Conservation (phyloP, 805 yeast genomes). For the Saccharomycopsis selenospora region DNA sequence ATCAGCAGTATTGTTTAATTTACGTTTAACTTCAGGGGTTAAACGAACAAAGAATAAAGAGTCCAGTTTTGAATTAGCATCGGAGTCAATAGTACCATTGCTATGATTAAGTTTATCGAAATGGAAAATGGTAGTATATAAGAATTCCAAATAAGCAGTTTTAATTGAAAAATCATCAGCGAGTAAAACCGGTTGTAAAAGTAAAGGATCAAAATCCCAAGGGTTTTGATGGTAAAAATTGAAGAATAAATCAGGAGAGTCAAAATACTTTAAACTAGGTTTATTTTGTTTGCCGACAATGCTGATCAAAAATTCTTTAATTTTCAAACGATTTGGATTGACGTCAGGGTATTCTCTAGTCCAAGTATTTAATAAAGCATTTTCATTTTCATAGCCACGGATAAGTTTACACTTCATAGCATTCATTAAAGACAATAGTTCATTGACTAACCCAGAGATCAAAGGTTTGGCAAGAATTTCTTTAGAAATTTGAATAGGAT, state of each 20-base stretch:
- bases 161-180: constrained; percentile 85
- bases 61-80: constrained; percentile 14
- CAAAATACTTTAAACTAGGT: constrained; percentile 30
- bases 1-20: background rate
- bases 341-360: constrained; percentile 34
- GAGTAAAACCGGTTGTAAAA: constrained; percentile 78
- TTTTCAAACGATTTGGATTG: background rate
- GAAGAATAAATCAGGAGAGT: constrained; percentile 56
- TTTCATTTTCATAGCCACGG: constrained; percentile 62
- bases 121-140: constrained; percentile 73
- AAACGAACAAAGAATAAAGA: constrained; percentile 1
- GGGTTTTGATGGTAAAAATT: constrained; percentile 53
- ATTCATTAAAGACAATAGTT: constrained; percentile 63
- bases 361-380: constrained; percentile 49
- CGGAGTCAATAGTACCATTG: background rate
- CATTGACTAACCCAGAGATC: constrained; percentile 70
- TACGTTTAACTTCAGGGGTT: background rate
- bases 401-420: constrained; percentile 72
- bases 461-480: constrained; percentile 83
- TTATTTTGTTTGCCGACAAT: background rate
- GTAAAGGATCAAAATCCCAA: constrained; percentile 63
- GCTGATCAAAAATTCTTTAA: background rate
- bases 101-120: constrained; percentile 33
- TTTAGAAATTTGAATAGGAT: constrained; percentile 47
- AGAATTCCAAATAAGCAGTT: constrained; percentile 85